These are phyloP conservation scores for Nicotiana sylvestris DNA, from an alignment of 257 asterid genomes.

Conservation along the genomic window DNA sequence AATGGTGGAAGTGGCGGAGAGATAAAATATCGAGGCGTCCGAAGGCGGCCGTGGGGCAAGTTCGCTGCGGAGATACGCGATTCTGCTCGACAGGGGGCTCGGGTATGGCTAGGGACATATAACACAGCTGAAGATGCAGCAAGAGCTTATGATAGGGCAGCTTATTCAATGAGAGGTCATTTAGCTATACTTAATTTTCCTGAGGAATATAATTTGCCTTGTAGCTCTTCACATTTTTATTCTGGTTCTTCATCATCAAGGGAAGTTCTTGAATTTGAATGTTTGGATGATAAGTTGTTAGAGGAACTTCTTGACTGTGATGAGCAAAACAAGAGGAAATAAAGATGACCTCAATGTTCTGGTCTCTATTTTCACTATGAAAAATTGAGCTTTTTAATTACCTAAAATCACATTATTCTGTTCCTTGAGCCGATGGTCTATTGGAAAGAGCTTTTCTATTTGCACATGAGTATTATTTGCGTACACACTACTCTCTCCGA, in stretches of 20 bases:
- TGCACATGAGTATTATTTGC: no score
- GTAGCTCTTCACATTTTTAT: constrained; percentile 57
- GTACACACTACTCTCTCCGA: no score
- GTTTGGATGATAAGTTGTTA: constrained; percentile 49
- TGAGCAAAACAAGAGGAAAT: constrained; percentile 16
- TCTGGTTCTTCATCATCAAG: constrained; percentile 20
- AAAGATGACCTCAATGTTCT: neutral
- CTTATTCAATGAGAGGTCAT: constrained; percentile 66
- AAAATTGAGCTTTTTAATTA: neutral
- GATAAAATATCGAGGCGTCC: constrained; percentile 62
- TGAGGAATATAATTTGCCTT: constrained; percentile 55
- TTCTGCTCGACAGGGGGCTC: constrained; percentile 46
- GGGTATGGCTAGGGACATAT: constrained; percentile 83
- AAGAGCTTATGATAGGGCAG: constrained; percentile 66
- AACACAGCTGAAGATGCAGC: constrained; percentile 72
- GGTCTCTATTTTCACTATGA: neutral
- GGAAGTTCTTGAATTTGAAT: constrained; percentile 63
- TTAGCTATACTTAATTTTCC: constrained; percentile 82
- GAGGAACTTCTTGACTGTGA: constrained; percentile 61
- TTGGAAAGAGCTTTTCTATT: rapidly evolving
- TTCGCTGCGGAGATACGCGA: constrained; percentile 90
- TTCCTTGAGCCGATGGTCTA: no score
- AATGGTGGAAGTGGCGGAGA: constrained; percentile 22
- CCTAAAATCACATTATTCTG: neutral
- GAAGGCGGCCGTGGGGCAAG: constrained; percentile 83